Evolutionary conservation across 441 rosid genomes (phyloP).

Genomic region (Pelargonium myrrhifolium): DNA sequence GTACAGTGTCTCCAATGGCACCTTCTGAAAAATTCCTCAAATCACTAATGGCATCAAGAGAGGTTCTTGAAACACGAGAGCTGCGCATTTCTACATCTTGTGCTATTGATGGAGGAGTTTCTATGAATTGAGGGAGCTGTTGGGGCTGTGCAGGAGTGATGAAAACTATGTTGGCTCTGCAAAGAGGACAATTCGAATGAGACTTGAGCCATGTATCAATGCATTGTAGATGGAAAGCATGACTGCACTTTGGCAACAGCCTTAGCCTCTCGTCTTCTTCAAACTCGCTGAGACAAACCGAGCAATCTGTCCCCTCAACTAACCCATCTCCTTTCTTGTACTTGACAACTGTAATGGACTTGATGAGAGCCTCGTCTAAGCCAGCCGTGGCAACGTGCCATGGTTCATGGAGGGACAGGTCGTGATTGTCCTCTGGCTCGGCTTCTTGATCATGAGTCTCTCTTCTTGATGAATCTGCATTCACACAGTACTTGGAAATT

Average conservation of each 20-base stretch:
- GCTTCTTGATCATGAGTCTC: slow-evolving; percentile 27
- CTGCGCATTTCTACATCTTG: slow-evolving; percentile 20
- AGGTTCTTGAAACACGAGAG: slow-evolving; percentile 22
- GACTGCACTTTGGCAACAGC: slow-evolving; percentile 77
- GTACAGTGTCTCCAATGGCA: slow-evolving; percentile 19
- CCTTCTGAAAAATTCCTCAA: slow-evolving; percentile 21
- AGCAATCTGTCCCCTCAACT: slow-evolving; percentile 63
- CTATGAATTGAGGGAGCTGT: slow-evolving; percentile 18
- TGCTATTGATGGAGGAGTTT: slow-evolving; percentile 18
- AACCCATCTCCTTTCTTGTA: slow-evolving; percentile 50
- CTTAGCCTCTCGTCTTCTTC: slow-evolving; percentile 65
- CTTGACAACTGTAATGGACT: slow-evolving; percentile 55
- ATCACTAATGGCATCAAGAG: slow-evolving; percentile 31
- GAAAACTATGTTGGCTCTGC: slow-evolving; percentile 56
- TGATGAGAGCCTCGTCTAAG: slow-evolving; percentile 64
- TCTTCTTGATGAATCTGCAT: slow-evolving; percentile 23
- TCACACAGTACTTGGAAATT: slow-evolving; percentile 59
- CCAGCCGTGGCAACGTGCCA: slow-evolving; percentile 46
- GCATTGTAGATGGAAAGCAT: slow-evolving; percentile 72
- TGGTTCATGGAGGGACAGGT: slow-evolving; percentile 44
- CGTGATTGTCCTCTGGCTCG: slow-evolving; percentile 32
- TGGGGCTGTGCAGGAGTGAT: slow-evolving; percentile 21
- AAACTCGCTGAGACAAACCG: slow-evolving; percentile 81
- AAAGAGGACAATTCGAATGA: slow-evolving; percentile 82
- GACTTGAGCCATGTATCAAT: slow-evolving; percentile 84